phyloP scores from a whole-genome alignment of 23 red algal genomes.

The Agarophyton chilense region DNA sequence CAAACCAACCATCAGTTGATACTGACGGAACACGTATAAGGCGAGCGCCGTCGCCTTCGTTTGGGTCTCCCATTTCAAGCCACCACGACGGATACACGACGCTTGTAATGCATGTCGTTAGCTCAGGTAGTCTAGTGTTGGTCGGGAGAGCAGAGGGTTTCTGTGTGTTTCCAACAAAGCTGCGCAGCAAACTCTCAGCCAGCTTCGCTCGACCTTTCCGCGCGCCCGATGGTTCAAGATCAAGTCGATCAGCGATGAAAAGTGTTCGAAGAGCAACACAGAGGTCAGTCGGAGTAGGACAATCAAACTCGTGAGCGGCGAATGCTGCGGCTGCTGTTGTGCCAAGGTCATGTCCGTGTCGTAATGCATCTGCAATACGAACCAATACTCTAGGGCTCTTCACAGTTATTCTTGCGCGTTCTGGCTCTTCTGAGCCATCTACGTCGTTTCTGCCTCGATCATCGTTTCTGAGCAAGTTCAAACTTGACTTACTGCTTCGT shows the following conservation, averaged over 20 bases:
- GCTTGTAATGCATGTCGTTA: constrained; percentile 59
- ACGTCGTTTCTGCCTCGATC: neutral
- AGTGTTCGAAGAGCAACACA: constrained; percentile 23
- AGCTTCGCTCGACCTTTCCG: constrained; percentile 50
- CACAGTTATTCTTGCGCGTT: constrained; percentile 41
- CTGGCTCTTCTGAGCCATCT: neutral
- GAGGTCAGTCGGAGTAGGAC: constrained; percentile 56
- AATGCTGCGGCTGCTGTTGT: constrained; percentile 55
- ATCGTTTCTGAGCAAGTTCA: constrained; percentile 23
- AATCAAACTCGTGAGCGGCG: constrained; percentile 55
- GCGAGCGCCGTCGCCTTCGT: neutral
- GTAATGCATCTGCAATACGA: constrained; percentile 58
- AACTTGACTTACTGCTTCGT: constrained; percentile 6
- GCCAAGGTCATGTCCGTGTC: constrained; percentile 47
- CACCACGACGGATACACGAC: constrained; percentile 74
- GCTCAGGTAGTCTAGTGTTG: constrained; percentile 53
- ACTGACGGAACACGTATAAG: constrained; percentile 12
- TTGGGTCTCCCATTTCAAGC: constrained; percentile 45
- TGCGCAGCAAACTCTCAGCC: constrained; percentile 51
- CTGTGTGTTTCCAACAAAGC: constrained; percentile 44
- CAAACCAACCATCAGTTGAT: constrained; percentile 2
- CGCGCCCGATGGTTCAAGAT: constrained; percentile 41
- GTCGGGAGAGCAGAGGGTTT: constrained; percentile 23
- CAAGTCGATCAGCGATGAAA: constrained; percentile 57
- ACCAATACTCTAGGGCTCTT: constrained; percentile 49